Evolutionary conservation across 2,329 filamentous ascomycete species (phyloP).

Genomic region (Cladosporium sp.): DNA sequence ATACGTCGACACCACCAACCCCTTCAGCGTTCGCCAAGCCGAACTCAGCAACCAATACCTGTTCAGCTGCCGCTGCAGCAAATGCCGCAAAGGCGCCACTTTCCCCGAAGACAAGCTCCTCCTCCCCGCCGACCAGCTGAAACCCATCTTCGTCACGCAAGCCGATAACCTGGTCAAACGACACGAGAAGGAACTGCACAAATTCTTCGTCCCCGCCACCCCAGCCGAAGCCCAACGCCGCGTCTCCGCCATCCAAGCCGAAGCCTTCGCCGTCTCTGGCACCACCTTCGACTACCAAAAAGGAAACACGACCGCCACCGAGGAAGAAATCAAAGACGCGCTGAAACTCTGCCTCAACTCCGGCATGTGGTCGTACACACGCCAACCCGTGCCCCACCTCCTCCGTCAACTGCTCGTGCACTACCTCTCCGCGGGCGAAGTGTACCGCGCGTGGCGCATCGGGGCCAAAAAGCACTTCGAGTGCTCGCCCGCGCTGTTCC

Average conservation of each 20-base stretch:
- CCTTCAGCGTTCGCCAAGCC: constrained; percentile 46
- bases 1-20: constrained; percentile 56
- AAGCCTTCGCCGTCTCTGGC: constrained; percentile 24
- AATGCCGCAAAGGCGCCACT: constrained; percentile 41
- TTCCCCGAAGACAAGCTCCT: constrained; percentile 41
- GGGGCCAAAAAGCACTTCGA: constrained; percentile 48
- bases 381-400: constrained; percentile 54
- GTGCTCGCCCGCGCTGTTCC: constrained; percentile 50
- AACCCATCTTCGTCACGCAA: constrained; percentile 18
- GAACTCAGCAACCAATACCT: constrained; percentile 54
- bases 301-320: constrained; percentile 18
- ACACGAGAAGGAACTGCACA: constrained; percentile 19
- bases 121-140: constrained; percentile 28
- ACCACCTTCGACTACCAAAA: constrained; percentile 24
- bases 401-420: constrained; percentile 51
- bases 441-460: constrained; percentile 47
- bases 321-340: constrained; percentile 25
- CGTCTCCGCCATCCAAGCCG: constrained; percentile 24
- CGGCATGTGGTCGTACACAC: constrained; percentile 44
- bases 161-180: constrained; percentile 20
- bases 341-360: constrained; percentile 29
- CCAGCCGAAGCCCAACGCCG: constrained; percentile 19
- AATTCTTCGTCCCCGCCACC: constrained; percentile 18
- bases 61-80: constrained; percentile 54
- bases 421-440: constrained; percentile 41